Evolutionary conservation across 2,329 filamentous ascomycete genomes (phyloP), one percentile per base, ranked within the genome.

Genomic region (Arthrobotrys iridis): DNA sequence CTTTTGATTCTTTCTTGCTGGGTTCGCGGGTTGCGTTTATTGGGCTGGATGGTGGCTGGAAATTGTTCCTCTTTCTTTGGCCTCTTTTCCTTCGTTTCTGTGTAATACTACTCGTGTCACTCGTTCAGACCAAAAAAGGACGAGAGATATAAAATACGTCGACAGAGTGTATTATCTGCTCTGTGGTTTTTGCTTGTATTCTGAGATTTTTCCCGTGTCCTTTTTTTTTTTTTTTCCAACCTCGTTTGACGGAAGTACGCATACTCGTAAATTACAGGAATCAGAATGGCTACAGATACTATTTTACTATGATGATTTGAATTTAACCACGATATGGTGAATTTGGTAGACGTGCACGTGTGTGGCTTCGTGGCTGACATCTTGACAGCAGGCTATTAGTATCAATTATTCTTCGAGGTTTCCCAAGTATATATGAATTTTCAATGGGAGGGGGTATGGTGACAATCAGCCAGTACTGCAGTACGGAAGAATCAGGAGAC

Each of bases 101-200:
- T 76, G 65, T 68, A 75, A 55, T 75, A 75, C 70, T 75, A 66
- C 68, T 74, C 62, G 43, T 57, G 55, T 63, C 70, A 28, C 68
- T 73, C 68, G 55, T 62, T 73, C 30, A 24, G 22, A 58, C 6
- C n/a, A 35, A 4, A 50, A 55, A 50, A 41, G 60, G 60, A 35
- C 37, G 41, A 58, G 55, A 33, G 70, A 62, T 57, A 60, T 37
- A 52, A 26, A 10, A 55, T 55, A 55, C 10, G 8, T 37, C 4
- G 35, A 40, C 3, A 40, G 35, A 40, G 35, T 3, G 30, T 33
- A 33, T 11, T 33, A 33, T 33, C 4, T 33, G 30, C 30, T 11
- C 20, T 30, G 55, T 41, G 52, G 24, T 45, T 40, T 48, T 40
- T 35, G 13, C 37, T 50, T 58, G 15, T 50, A 28, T 45, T 30